phyloP scores from a whole-genome alignment of 768 basidiomycete species.

The Naganishia onofrii region DNA sequence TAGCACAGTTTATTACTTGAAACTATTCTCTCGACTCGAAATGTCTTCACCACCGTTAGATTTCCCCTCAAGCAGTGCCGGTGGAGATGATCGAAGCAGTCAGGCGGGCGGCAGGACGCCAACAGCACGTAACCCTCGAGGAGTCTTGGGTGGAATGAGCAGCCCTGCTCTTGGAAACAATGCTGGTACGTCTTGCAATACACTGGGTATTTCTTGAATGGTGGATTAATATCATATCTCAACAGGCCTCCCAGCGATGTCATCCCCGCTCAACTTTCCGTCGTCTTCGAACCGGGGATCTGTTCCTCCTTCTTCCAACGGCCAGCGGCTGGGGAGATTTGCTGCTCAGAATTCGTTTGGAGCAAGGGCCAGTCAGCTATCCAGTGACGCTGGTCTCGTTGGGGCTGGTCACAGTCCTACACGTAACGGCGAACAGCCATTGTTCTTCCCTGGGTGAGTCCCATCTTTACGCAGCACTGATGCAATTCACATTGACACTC shows the following conservation, averaged over 20 bases:
- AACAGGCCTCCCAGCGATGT: constrained; percentile 18
- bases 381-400: constrained; percentile 9
- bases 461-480: too few relatives aligned
- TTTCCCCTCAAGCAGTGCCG: constrained; percentile 52
- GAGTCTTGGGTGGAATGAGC: constrained; percentile 8
- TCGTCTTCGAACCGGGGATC: constrained; percentile 14
- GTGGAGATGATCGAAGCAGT: constrained; percentile 35
- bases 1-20: too few relatives aligned
- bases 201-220: neutral
- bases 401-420: constrained; percentile 10
- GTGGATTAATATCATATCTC: neutral
- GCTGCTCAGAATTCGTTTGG: constrained; percentile 8
- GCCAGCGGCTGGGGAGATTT: neutral
- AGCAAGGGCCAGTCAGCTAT: constrained; percentile 18
- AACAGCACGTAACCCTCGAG: constrained; percentile 18
- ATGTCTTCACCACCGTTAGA: constrained; percentile 51
- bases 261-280: constrained; percentile 27
- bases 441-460: constrained; percentile 55
- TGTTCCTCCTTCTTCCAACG: constrained; percentile 11
- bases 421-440: constrained; percentile 45
- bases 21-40: neutral
- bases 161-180: constrained; percentile 13
- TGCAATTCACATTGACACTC: neutral
- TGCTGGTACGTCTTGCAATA: neutral
- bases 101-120: constrained; percentile 21